Conservation (phyloP, 1,139 yeast genomes). For the Sugiyamaella castrensis region DNA sequence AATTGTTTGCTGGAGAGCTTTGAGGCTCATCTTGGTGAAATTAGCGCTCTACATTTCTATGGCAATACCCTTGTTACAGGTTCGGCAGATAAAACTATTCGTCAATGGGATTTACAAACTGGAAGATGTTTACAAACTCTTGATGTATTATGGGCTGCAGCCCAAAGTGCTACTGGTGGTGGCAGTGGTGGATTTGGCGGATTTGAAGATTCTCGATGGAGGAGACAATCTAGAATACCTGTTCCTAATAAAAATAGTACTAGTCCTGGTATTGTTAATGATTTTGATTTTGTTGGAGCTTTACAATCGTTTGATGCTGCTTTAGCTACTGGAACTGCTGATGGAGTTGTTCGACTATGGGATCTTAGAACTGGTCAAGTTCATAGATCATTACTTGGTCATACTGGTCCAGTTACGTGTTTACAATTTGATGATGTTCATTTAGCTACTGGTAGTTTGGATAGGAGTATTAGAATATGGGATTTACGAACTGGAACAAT, state of each 20-base stretch:
- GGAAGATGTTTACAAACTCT: constrained; percentile 60
- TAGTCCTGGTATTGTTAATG: not conserved
- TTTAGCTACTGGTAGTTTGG: constrained; percentile 62
- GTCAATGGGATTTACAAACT: constrained; percentile 58
- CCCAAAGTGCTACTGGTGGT: constrained; percentile 26
- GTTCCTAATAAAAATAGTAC: not conserved
- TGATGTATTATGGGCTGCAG: constrained; percentile 57
- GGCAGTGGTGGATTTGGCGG: constrained; percentile 16
- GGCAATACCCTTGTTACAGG: constrained; percentile 54
- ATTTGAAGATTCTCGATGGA: constrained; percentile 25
- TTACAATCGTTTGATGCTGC: constrained; percentile 69
- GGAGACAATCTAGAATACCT: constrained; percentile 20
- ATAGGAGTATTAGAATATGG: constrained; percentile 67
- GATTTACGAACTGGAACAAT: constrained; percentile 66
- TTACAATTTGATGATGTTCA: constrained; percentile 64
- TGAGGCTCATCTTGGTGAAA: constrained; percentile 61
- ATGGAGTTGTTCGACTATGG: constrained; percentile 73
- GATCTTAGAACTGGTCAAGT: constrained; percentile 69
- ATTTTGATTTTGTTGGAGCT: constrained; percentile 49
- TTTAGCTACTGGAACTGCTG: constrained; percentile 71
- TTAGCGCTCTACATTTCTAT: constrained; percentile 57
- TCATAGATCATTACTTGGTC: constrained; percentile 63
- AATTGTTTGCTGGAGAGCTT: constrained; percentile 46
- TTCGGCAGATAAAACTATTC: constrained; percentile 54
- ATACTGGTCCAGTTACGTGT: constrained; percentile 66